Evolutionary conservation across 2,329 filamentous ascomycete species (phyloP), one percentile per base, ranked within the genome.

Genomic region (Rhytidhysteron rufulum): DNA sequence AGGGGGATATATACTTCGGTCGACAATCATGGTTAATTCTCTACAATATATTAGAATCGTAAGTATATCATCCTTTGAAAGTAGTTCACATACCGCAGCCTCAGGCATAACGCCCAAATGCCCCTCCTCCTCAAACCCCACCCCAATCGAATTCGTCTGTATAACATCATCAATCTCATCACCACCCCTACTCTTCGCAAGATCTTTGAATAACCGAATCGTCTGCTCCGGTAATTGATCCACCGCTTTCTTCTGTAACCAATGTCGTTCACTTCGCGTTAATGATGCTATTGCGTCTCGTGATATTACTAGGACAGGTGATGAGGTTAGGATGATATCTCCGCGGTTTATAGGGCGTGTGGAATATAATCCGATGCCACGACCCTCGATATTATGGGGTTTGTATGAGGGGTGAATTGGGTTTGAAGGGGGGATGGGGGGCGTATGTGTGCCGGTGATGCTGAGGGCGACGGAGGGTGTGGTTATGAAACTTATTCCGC

Each of bases 21-120:
- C 60, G 54, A 39, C 60, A 64, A 25, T 56, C 60, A 33, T 63
- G 60, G 35, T 64, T 64, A 42, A 63, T 58, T 11, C 60, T 51
- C 59, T 62, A 21, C 4, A 11, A 20, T 24, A 53, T 29, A 55
- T 42, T 21, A 17, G 15, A 5, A 10, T n/a, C n/a, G n/a, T n/a
- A n/a, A n/a, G n/a, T n/a, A n/a, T n/a, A n/a, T n/a, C n/a, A n/a
- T n/a, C 4, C 17, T 31, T 9, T 7, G n/a, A 16, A 30, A n/a
- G 24, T 4, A 3, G 17, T 20, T 17, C 17, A 49, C 58, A 49
- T 49, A 60, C 57, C 21, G 59, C 57, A 21, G 50, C 50, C 34
- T 61, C 59, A 4, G 57, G 59, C 4, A 55, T 45, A 21, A 62
- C 40, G 8, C 50, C 43, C 13, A 60, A 39, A 34, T 60, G 41